These are phyloP conservation scores for Botrytis hyacinthi DNA, from an alignment of 2,329 filamentous ascomycete species.

Conservation along the genomic window DNA sequence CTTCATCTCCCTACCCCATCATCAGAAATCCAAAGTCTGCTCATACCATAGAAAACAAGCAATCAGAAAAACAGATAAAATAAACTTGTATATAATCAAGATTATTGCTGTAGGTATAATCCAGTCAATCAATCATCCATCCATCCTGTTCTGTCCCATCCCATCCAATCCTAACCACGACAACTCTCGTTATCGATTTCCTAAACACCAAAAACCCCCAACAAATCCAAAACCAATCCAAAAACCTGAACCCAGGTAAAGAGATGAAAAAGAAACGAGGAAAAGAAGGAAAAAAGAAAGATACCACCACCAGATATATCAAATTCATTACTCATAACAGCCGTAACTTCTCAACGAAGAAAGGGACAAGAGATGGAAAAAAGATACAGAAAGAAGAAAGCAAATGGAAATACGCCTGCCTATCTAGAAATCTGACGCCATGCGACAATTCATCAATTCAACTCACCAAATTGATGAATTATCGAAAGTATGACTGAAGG, in stretches of 20 bases:
- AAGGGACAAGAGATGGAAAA: background rate
- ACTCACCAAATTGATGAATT: constrained; percentile 17
- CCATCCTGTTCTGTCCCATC: background rate
- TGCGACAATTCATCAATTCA: constrained; percentile 22
- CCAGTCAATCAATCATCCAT: background rate
- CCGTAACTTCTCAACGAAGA: background rate
- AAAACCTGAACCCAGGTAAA: background rate
- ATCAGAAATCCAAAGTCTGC: background rate
- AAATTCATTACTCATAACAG: constrained; percentile 9
- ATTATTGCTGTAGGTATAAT: constrained; percentile 5
- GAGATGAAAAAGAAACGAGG: background rate
- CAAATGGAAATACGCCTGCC: constrained; percentile 5
- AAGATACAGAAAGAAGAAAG: background rate
- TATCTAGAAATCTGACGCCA: constrained; percentile 11
- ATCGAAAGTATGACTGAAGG: constrained; percentile 1
- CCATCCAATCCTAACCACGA: background rate
- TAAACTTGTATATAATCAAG: constrained; percentile 15
- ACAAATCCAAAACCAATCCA: background rate
- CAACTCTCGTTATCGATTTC: background rate
- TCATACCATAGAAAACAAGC: background rate
- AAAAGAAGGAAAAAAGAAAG: background rate
- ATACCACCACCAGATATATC: constrained; percentile 6
- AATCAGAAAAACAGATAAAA: background rate
- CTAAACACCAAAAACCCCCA: background rate
- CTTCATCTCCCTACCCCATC: background rate